Evolutionary conservation across 2,329 filamentous ascomycete species (phyloP).

Genomic region (Penicillium italicum): DNA sequence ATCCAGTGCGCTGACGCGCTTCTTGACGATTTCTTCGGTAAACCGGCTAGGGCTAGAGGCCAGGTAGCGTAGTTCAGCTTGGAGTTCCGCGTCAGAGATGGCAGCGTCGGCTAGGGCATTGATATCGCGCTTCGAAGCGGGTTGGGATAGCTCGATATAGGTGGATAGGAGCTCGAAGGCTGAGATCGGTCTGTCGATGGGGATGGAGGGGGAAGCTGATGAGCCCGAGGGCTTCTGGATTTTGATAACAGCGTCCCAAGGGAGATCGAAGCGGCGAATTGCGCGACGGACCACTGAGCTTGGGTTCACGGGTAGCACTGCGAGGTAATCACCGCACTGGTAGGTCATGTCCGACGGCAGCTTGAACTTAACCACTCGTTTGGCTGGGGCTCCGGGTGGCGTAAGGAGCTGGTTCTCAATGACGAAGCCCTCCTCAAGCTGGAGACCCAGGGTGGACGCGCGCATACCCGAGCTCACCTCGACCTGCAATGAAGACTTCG

Average conservation of each 20-base stretch:
- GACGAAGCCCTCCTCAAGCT: conserved; percentile 61
- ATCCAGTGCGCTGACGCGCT: conserved; percentile 58
- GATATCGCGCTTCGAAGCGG: conserved; percentile 64
- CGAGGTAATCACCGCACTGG: conserved; percentile 71
- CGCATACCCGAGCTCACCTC: conserved; percentile 53
- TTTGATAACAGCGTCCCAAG: conserved; percentile 65
- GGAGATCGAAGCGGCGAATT: conserved; percentile 61
- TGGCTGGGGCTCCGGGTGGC: conserved; percentile 50
- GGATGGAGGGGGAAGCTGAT: conserved; percentile 40
- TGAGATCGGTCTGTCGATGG: conserved; percentile 55
- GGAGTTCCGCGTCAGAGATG: conserved; percentile 48
- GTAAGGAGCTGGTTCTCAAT: conserved; percentile 53
- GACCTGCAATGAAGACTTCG: conserved; percentile 41
- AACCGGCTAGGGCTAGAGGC: conserved; percentile 40
- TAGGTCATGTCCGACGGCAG: conserved; percentile 65
- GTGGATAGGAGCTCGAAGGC: conserved; percentile 62
- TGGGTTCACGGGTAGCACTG: conserved; percentile 68
- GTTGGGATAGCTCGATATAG: conserved; percentile 70
- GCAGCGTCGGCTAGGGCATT: conserved; percentile 46
- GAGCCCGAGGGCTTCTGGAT: conserved; percentile 54
- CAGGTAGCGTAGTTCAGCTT: conserved; percentile 37
- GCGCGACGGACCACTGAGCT: conserved; percentile 59
- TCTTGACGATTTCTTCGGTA: conserved; percentile 49
- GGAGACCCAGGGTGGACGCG: conserved; percentile 58
- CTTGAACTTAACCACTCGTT: conserved; percentile 64